Evolutionary conservation across 306 rosid genomes (phyloP).

Genomic region (Senna tora): DNA sequence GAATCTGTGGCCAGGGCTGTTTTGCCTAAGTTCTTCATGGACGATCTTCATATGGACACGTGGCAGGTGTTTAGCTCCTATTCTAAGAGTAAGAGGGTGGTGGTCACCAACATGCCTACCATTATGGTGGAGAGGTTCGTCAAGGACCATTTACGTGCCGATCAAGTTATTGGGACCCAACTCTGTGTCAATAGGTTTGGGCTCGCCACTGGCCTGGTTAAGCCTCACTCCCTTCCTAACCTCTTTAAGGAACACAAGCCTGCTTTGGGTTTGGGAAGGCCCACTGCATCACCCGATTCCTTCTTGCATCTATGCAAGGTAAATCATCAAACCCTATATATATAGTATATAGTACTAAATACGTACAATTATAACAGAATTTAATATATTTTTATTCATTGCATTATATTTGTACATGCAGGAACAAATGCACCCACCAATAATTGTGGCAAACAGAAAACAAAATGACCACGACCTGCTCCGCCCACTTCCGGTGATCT

Average conservation of each 20-base stretch:
- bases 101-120: slow-evolving; percentile 67
- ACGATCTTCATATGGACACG: slow-evolving; percentile 66
- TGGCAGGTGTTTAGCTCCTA: slow-evolving; percentile 61
- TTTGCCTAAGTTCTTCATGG: slow-evolving; percentile 81
- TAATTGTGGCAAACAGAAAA: slow-evolving; percentile 20
- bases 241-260: slow-evolving; percentile 44
- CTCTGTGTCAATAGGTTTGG: slow-evolving; percentile 65
- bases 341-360: too few species aligned
- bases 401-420: slow-evolving; percentile 18
- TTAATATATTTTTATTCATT: too few species aligned
- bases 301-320: slow-evolving; percentile 66
- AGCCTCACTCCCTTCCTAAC: slow-evolving; percentile 38
- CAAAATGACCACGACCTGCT: slow-evolving; percentile 34
- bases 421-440: slow-evolving; percentile 63
- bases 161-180: slow-evolving; percentile 68
- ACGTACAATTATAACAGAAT: too few species aligned
- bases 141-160: slow-evolving; percentile 76
- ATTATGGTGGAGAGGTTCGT: slow-evolving; percentile 80
- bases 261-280: slow-evolving; percentile 53
- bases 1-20: slow-evolving; percentile 82
- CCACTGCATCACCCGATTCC: slow-evolving; percentile 35
- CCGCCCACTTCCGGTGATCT: slow-evolving; percentile 81
- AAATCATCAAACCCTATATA: too few species aligned
- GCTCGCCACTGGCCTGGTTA: slow-evolving; percentile 63
- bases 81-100: slow-evolving; percentile 48